These are phyloP conservation scores for Crepidotus variabilis DNA, from an alignment of 768 basidiomycete genomes.

Conservation along the genomic window DNA sequence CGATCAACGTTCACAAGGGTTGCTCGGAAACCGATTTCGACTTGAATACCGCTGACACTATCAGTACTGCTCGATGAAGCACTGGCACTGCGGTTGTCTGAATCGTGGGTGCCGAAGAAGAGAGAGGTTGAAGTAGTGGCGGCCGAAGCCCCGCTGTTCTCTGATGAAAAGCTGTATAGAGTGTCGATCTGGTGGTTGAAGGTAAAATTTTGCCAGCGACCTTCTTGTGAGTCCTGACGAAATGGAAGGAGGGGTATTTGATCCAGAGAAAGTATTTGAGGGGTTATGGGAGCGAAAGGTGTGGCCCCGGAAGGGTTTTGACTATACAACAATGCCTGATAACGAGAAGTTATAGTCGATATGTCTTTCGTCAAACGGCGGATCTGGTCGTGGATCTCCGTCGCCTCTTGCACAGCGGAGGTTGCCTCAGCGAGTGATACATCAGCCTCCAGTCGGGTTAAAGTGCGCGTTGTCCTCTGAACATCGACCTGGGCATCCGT, in stretches of 20 bases:
- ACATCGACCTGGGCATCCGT: not conserved
- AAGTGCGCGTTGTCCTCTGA: not conserved
- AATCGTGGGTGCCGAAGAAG: slow-evolving; percentile 4
- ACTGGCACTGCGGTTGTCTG: not conserved
- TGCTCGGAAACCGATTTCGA: slow-evolving; percentile 9
- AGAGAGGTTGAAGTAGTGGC: not conserved
- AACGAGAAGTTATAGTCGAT: slow-evolving; percentile 12
- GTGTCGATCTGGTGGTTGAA: not conserved
- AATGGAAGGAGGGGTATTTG: not conserved
- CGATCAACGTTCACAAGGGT: slow-evolving; percentile 10
- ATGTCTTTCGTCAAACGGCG: slow-evolving; percentile 13
- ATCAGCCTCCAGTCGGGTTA: too few relatives aligned
- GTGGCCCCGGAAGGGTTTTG: not conserved
- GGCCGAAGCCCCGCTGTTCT: not conserved
- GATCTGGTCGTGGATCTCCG: slow-evolving; percentile 11
- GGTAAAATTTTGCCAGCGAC: not conserved
- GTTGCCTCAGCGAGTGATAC: too few relatives aligned
- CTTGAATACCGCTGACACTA: not conserved
- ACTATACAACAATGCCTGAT: slow-evolving; percentile 7
- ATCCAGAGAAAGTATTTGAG: not conserved
- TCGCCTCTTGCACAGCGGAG: slow-evolving; percentile 5
- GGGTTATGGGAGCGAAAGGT: not conserved
- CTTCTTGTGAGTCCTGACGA: not conserved
- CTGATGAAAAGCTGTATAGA: not conserved
- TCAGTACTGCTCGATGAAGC: not conserved